Percentiles rank a stretch among this genome's conserved stretches.
Evolutionary conservation across 2,329 filamentous ascomycete genomes (phyloP).

Genomic region (Beauveria caledonica): DNA sequence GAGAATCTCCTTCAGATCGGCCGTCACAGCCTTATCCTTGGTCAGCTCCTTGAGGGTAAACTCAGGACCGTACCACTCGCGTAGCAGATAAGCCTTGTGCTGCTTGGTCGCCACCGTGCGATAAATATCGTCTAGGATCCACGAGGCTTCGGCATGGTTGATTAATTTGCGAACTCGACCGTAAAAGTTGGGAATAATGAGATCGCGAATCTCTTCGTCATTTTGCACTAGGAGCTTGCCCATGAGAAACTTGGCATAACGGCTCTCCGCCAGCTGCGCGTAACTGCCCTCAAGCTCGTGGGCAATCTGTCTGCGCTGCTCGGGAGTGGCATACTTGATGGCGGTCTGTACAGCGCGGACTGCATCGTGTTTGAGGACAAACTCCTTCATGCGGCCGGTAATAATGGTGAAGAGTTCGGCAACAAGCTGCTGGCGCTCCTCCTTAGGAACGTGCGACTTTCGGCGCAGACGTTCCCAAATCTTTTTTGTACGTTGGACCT

Average conservation of each 20-base stretch:
- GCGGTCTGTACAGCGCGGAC: conserved; percentile 96
- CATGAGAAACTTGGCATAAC: conserved; percentile 95
- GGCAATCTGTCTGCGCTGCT: conserved; percentile 80
- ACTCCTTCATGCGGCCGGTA: conserved; percentile 84
- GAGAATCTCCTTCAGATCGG: conserved; percentile 69
- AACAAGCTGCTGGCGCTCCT: conserved; percentile 80
- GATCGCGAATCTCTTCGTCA: conserved; percentile 74
- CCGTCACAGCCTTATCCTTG: conserved; percentile 46
- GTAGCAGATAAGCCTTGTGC: conserved; percentile 76
- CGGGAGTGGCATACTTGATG: conserved; percentile 84
- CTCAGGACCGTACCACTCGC: conserved; percentile 95
- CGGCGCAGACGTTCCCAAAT: conserved; percentile 89
- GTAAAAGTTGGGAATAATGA: conserved; percentile 92
- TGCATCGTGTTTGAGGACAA: conserved; percentile 96
- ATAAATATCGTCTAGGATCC: conserved; percentile 97
- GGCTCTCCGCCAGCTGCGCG: conserved; percentile 78
- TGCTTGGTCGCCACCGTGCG: conserved; percentile 75
- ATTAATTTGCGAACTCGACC: conserved; percentile 88
- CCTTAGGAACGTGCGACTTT: conserved; percentile 86
- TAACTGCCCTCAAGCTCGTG: conserved; percentile 80
- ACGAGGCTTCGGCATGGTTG: conserved; percentile 91
- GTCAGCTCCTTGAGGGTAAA: conserved; percentile 68
- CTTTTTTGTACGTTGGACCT: conserved; percentile 84
- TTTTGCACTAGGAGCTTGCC: conserved; percentile 93
- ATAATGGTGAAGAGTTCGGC: conserved; percentile 87